phyloP scores from a whole-genome alignment of 768 basidiomycete species.

The Tricholoma matsutake region DNA sequence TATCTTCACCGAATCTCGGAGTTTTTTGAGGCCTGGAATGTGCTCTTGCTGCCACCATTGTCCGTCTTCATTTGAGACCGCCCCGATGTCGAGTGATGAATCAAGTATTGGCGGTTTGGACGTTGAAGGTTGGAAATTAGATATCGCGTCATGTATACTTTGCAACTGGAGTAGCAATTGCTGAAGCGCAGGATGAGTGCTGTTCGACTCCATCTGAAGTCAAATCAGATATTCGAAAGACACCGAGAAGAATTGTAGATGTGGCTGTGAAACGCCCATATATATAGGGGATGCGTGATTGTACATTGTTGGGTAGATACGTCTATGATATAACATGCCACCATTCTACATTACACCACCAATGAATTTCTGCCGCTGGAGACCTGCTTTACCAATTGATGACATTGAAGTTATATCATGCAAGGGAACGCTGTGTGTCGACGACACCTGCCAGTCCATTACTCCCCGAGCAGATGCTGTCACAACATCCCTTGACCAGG shows the following conservation, averaged over 20 bases:
- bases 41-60: slow-evolving; percentile 42
- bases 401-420: slow-evolving; percentile 10
- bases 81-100: slow-evolving; percentile 34
- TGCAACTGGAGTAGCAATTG: slow-evolving; percentile 25
- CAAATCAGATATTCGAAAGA: not conserved
- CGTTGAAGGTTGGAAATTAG: slow-evolving; percentile 36
- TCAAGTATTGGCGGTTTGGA: slow-evolving; percentile 43
- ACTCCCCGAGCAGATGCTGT: slow-evolving; percentile 14
- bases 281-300: not conserved
- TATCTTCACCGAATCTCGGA: slow-evolving; percentile 42
- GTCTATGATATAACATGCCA: not conserved
- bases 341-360: not conserved
- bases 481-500: slow-evolving; percentile 21
- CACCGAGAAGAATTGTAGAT: not conserved
- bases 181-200: slow-evolving; percentile 31
- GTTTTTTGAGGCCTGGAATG: slow-evolving; percentile 44
- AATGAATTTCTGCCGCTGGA: not conserved
- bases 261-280: not conserved
- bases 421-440: slow-evolving; percentile 20
- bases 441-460: slow-evolving; percentile 20
- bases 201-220: not conserved
- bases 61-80: slow-evolving; percentile 34
- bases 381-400: slow-evolving; percentile 1
- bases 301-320: not conserved
- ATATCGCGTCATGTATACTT: slow-evolving; percentile 34